Base-by-base conservation (phyloP, 2,329 filamentous ascomycete genomes). In the Aspergillus fijiensis region DNA sequence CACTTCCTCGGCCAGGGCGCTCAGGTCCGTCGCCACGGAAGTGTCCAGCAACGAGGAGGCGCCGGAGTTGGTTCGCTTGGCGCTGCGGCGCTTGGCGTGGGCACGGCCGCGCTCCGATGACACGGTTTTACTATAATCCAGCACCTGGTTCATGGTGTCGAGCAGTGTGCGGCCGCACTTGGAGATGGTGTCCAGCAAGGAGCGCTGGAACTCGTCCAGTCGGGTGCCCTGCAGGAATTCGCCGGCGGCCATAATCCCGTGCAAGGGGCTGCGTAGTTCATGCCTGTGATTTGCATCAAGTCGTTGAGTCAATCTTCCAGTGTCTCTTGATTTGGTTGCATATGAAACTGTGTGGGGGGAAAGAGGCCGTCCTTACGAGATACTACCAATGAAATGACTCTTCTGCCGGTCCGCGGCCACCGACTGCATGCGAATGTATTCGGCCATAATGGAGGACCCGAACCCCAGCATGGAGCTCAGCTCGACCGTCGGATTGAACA, bases 121-220 rank as follows among this genome's bases (percentile, higher is more conserved):
- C 4, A 76, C 71, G 19, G 87, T 81, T 62, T 86, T 85, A 29
- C 82, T 82, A 53, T 81, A 86, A 58, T 79, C 77, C 12, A 79
- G 69, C 0, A 79, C 74, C 60, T 79, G 76, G 49, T 79, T 77
- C 71, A 79, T 77, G 2, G 77, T 79, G 57, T 79, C 77, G 5
- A 79, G 66, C 14, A 79, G 59, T 0, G 76, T 79, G 51, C 74
- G 72, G 2, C 76, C 76, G 59, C 77, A 79, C 1, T 75, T 75
- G 55, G 78, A 75, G 48, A 79, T 70, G 0, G 75, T 77, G 23
- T 77, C 72, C 5, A 79, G 66, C n/a, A 79, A 67, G 1, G 74
- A 75, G 9, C 68, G 65, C 63, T 79, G 77, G 52, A 77, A 78
- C 39, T 77, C 75, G 51, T 73, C 73, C n/a, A 77, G 67, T 6